Evolutionary conservation across 1,139 yeast species (phyloP), one percentile per base, ranked within the genome.

Genomic region (Geotrichum citri-aurantii): DNA sequence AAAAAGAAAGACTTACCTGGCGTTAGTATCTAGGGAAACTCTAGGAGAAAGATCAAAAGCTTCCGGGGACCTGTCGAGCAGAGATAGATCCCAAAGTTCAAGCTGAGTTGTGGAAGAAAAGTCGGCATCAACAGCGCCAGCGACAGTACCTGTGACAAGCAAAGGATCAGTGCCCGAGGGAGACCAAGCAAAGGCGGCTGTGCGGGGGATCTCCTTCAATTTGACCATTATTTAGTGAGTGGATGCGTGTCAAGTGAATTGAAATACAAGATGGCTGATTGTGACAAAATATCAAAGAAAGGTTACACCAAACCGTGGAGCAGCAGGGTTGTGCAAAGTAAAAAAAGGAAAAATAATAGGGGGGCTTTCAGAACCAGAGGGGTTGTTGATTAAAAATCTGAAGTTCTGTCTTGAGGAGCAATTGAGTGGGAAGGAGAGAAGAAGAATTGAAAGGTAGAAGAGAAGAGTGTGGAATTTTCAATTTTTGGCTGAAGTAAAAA

Each of bases 161-260:
- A 83, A 74, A 27, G 97, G 96, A 61, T 85, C 77, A 56, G 81
- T 75, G 66, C 85, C 89, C 68, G 80, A 54, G 52, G 79, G 83
- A 59, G 97, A 89, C 98, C 98, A 93, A 55, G 98, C 96, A 75
- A 93, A 90, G 44, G 96, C 86, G 54, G 97, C 91, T 19, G 97
- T 89, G 66, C 92, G 81, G 64, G 83, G 80, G 68, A 90, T 85
- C 73, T 91, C 97, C 73, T 84, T 83, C 67, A 93, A 80, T 75
- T 89, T 90, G 66, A 90, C 95, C 95, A 88, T 88, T 46, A 46
- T 48, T 57, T 44, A 29, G 19, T 40, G 11, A 37, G 40, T 44
- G 42, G 21, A n/a, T 12, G 17, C 5, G 40, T 33, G n/a, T 33
- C 17, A n/a, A 33, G 17, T 33, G n/a, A 33, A 14, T n/a, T 33